Evolutionary conservation across 1,284 basidiomycete genomes (phyloP).

Genomic region (Ustanciosporium gigantosporum): DNA sequence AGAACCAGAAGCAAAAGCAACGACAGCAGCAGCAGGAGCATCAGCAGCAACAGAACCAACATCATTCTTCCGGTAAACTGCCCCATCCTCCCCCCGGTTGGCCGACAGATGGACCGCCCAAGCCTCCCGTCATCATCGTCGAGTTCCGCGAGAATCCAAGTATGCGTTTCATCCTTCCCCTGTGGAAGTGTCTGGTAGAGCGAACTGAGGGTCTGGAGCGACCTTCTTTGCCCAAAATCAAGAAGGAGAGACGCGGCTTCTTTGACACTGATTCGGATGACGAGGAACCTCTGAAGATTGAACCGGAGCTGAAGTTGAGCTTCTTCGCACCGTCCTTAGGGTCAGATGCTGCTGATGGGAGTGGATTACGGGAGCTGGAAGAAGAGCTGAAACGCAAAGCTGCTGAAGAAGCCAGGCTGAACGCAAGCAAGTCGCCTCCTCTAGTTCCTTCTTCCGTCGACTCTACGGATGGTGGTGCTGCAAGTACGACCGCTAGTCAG

Average conservation of each 20-base stretch:
- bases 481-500: background rate
- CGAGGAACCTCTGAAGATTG: constrained; percentile 26
- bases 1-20: constrained; percentile 29
- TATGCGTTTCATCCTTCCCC: constrained; percentile 54
- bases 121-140: constrained; percentile 55
- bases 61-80: constrained; percentile 20
- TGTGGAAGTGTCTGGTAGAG: constrained; percentile 53
- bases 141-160: constrained; percentile 59
- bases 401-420: constrained; percentile 20
- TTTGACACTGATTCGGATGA: constrained; percentile 42
- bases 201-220: constrained; percentile 41
- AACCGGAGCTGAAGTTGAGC: constrained; percentile 42
- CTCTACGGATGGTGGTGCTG: background rate
- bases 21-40: constrained; percentile 19
- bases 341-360: constrained; percentile 47
- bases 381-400: constrained; percentile 34
- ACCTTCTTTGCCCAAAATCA: constrained; percentile 28
- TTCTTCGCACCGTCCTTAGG: constrained; percentile 51
- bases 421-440: constrained; percentile 5
- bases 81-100: constrained; percentile 41
- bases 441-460: background rate
- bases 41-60: constrained; percentile 21
- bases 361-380: constrained; percentile 37
- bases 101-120: constrained; percentile 38
- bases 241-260: constrained; percentile 38